Conservation (phyloP, 805 yeast genomes). For the Ogataea trehalophila region DNA sequence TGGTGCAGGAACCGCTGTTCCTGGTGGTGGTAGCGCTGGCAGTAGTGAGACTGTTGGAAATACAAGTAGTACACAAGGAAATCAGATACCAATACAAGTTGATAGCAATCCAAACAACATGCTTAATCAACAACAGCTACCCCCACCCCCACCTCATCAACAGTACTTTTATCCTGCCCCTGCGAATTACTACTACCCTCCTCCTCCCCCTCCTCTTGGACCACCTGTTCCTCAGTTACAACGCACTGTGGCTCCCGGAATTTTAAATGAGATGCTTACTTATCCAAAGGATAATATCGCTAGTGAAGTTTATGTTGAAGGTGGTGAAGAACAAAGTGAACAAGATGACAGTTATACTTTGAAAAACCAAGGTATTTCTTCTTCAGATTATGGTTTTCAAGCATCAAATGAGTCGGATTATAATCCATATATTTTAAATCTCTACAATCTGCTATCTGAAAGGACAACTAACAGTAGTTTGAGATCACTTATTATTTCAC, state of each 20-base stretch:
- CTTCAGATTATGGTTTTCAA: no score
- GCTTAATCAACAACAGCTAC: not conserved
- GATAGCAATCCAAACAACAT: not conserved
- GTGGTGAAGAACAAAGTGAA: not conserved
- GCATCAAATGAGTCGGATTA: no score
- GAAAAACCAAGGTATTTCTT: no score
- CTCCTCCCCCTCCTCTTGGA: not conserved
- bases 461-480: no score
- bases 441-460: no score
- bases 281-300: not conserved
- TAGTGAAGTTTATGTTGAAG: not conserved
- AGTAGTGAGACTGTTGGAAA: no score
- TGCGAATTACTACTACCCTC: not conserved
- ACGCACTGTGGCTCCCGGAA: not conserved
- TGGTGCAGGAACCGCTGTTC: no score
- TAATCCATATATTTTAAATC: no score
- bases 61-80: no score
- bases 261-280: not conserved
- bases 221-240: not conserved
- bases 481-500: no score
- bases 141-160: not conserved
- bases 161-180: not conserved
- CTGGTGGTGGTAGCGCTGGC: no score
- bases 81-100: no score
- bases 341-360: not conserved